Base-by-base conservation (phyloP, 768 basidiomycete species). In the Mycena galopus region DNA sequence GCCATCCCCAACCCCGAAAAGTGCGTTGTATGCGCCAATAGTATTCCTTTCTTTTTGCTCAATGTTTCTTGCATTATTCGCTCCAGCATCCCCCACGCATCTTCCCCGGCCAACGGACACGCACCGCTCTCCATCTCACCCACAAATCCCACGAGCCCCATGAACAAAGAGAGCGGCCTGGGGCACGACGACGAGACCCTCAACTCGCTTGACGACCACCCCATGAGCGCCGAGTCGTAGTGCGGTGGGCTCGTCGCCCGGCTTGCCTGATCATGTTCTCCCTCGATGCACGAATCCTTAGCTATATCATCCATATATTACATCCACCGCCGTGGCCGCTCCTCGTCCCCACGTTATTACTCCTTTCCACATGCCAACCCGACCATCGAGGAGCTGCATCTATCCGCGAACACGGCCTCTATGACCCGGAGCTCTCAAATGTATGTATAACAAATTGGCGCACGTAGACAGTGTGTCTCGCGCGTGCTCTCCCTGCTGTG, bases 1-100 rank as follows among this genome's bases (percentile, higher is more conserved):
- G 95, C 96, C 39, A 98, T 98, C 75, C 97, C 98, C n/a, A 96
- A 94, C 82, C 97, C 98, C 32, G 95, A 98, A 84, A 95, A 95
- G 96, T 97, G 79, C 73, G 94, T 85, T 25, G 16, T 32, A n/a
- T 29, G 57, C 56, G 1, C 30, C 56, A 32, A 30, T n/a, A n/a
- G n/a, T 63, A 47, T 29, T 51, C 21, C 19, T 47, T 47, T 64
- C 44, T 32, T 72, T 44, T 67, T 51, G 39, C 25, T 47, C 25
- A 25, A 70, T 50, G 57, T 67, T 71, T 65, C 37, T 50, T 44
- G 42, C 19, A 44, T 73, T 35, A n/a, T 21, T 33, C 55, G 14
- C 14, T 47, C n/a, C 79, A 97, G 96, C 80, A 96, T 97, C 78
- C 96, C 96, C 14, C 96, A 97, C 83, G 95, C 95, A 57, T 93